Evolutionary conservation across 768 basidiomycete genomes (phyloP).

Genomic region (Hericium rajendrae): DNA sequence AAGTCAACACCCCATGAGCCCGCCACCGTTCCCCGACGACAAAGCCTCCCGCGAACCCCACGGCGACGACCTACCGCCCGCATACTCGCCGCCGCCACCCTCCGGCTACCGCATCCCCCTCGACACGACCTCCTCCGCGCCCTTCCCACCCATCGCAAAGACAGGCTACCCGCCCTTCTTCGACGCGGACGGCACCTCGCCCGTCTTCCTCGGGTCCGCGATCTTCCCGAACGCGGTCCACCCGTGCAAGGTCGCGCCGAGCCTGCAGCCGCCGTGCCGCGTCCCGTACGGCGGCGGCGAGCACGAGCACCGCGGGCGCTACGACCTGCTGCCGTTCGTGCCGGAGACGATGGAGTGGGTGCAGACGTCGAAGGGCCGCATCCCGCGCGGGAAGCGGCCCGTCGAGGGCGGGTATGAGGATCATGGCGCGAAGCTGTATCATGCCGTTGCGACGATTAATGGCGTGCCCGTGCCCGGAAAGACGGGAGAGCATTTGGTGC

Average conservation of each 20-base stretch:
- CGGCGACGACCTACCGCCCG: neutral
- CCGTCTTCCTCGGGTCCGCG: slow-evolving; percentile 68
- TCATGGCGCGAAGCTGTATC: slow-evolving; percentile 54
- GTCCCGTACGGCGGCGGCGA: slow-evolving; percentile 62
- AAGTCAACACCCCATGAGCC: neutral
- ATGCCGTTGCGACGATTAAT: slow-evolving; percentile 45
- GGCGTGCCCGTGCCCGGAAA: slow-evolving; percentile 64
- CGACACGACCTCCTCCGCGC: slow-evolving; percentile 20
- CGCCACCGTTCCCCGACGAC: too few species aligned
- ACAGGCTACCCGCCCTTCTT: slow-evolving; percentile 41
- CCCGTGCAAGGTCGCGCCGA: slow-evolving; percentile 71
- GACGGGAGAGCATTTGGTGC: slow-evolving; percentile 57
- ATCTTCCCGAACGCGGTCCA: slow-evolving; percentile 58
- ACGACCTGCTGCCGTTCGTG: slow-evolving; percentile 66
- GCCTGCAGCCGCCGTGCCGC: slow-evolving; percentile 38
- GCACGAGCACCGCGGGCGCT: slow-evolving; percentile 52
- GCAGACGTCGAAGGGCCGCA: slow-evolving; percentile 43
- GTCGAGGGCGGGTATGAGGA: slow-evolving; percentile 75
- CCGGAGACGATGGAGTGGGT: slow-evolving; percentile 69
- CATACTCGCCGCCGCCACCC: slow-evolving; percentile 27
- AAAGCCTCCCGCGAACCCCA: neutral
- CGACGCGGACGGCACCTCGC: slow-evolving; percentile 48
- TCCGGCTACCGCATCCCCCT: slow-evolving; percentile 63
- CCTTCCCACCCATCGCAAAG: slow-evolving; percentile 35
- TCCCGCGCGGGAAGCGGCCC: slow-evolving; percentile 48